These are phyloP conservation scores for Aspergillus pseudoglaucus DNA, from an alignment of 2,329 filamentous ascomycete genomes.

Conservation along the genomic window DNA sequence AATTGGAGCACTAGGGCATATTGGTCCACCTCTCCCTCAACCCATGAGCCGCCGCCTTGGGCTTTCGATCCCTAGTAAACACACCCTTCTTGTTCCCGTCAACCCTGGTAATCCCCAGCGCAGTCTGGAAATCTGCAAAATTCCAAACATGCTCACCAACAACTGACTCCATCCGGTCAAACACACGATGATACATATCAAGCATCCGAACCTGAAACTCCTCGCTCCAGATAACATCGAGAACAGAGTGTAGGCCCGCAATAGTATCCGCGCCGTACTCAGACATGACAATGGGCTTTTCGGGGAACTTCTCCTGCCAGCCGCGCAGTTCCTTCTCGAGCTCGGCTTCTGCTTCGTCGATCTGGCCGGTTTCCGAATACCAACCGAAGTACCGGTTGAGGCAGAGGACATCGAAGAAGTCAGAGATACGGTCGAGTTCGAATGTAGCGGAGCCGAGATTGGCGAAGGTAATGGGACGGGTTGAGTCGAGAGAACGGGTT, in stretches of 20 bases:
- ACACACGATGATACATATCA: conserved; percentile 24
- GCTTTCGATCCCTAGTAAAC: no score
- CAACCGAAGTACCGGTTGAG: conserved; percentile 26
- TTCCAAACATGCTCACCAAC: conserved; percentile 17
- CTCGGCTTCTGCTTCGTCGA: conserved; percentile 14
- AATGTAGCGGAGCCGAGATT: conserved; percentile 9
- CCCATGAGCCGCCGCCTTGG: no score
- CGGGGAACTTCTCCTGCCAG: conserved; percentile 16
- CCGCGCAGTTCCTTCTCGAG: conserved; percentile 17
- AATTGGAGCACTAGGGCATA: no score
- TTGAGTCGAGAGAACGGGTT: conserved; percentile 18
- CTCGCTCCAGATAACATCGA: conserved; percentile 22
- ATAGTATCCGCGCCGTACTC: conserved; percentile 26
- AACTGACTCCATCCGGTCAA: conserved; percentile 19
- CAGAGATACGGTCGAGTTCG: conserved; percentile 13
- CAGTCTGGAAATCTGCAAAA: not conserved
- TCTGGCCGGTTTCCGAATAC: conserved; percentile 18
- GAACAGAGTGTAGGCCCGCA: conserved; percentile 20
- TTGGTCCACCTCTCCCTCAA: no score
- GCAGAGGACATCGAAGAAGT: conserved; percentile 22
- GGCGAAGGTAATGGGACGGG: conserved; percentile 18
- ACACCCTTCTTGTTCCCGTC: no score
- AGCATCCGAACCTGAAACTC: conserved; percentile 21
- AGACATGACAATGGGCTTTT: conserved; percentile 24
- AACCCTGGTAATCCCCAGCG: no score